phyloP scores from a whole-genome alignment of 192 early-diverging fungal genomes.

The Gonapodya sp. region DNA sequence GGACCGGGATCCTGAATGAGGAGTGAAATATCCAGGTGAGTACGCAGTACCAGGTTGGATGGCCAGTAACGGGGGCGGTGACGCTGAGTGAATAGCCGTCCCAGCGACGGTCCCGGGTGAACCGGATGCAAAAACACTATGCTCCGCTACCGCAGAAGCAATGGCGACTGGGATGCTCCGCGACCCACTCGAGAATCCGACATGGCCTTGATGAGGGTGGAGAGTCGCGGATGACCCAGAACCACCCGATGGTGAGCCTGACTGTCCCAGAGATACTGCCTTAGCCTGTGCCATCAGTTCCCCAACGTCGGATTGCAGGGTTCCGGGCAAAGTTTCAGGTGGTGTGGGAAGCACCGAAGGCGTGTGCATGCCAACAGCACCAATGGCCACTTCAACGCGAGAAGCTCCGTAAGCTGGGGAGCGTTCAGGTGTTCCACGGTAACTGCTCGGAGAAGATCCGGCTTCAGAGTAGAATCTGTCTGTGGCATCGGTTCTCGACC shows the following conservation, averaged over 20 bases:
- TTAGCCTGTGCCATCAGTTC: background rate
- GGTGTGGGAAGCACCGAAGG: background rate
- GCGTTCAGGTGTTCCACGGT: background rate
- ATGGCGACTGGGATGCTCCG: background rate
- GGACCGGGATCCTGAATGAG: background rate
- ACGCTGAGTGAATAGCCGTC: background rate
- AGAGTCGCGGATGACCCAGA: background rate
- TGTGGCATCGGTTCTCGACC: background rate
- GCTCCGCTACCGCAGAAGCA: background rate
- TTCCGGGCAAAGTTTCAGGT: background rate
- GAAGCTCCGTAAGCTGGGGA: too few species aligned
- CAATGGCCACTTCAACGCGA: too few species aligned
- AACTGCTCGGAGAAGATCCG: background rate
- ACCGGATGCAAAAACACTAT: background rate
- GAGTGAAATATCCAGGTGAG: background rate
- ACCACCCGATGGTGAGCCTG: too few species aligned
- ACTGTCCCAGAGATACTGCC: background rate
- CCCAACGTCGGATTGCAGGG: background rate
- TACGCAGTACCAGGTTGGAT: background rate
- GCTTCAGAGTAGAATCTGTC: background rate
- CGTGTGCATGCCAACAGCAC: too few species aligned
- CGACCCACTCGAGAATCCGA: background rate
- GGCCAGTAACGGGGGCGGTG: background rate
- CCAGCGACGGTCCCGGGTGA: background rate
- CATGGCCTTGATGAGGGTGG: background rate